phyloP scores from a whole-genome alignment of 73 alveolate genomes.

The Paramecium tetraurelia region DNA sequence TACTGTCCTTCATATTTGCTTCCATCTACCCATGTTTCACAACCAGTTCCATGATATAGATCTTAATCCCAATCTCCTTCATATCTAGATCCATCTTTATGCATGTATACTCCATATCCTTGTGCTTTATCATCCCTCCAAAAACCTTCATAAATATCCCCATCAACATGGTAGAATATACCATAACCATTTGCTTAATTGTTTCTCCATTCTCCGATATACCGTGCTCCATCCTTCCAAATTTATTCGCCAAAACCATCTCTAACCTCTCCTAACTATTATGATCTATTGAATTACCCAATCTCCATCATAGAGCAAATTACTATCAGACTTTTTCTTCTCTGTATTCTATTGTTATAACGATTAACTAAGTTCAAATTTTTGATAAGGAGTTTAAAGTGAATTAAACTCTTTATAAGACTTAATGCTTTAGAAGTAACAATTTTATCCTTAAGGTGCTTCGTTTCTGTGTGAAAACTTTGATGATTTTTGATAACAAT shows the following conservation, averaged over 20 bases:
- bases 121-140: constrained; percentile 61
- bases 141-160: constrained; percentile 62
- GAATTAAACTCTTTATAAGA: not conserved
- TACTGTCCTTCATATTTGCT: constrained; percentile 68
- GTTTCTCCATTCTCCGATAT: constrained; percentile 44
- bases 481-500: not conserved
- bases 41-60: constrained; percentile 63
- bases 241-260: constrained; percentile 71
- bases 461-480: not conserved
- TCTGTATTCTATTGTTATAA: not conserved
- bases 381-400: not conserved
- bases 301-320: constrained; percentile 79
- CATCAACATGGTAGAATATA: constrained; percentile 49
- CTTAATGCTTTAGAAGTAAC: not conserved
- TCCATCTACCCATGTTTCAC: constrained; percentile 73
- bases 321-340: constrained; percentile 58
- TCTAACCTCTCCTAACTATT: constrained; percentile 70
- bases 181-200: constrained; percentile 54
- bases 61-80: constrained; percentile 68
- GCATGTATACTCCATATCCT: constrained; percentile 60
- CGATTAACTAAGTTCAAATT: not conserved
- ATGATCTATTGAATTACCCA: constrained; percentile 60
- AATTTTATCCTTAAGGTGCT: not conserved
- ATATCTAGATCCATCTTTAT: constrained; percentile 53
- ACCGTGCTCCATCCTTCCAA: constrained; percentile 59